Conservation (phyloP, 2,329 filamentous ascomycete genomes). For the Claviceps citrina region DNA sequence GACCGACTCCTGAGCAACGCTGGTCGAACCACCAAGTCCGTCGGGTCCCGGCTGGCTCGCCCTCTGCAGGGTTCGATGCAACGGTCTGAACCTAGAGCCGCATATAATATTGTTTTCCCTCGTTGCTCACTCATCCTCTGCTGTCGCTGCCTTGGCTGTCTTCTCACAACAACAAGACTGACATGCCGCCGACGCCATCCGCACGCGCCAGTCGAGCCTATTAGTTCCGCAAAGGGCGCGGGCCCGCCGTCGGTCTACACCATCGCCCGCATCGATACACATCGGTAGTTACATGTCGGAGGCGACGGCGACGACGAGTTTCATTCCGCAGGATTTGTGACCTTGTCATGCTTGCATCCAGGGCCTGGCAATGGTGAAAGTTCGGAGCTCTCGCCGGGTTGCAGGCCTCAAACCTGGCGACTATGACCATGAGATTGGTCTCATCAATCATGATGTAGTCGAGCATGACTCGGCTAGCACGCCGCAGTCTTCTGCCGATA, state of each 20-base stretch:
- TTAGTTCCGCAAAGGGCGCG: no score
- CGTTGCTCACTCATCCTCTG: no score
- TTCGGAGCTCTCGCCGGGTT: slow-evolving; percentile 39
- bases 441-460: slow-evolving; percentile 40
- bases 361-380: slow-evolving; percentile 17
- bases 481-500: slow-evolving; percentile 1
- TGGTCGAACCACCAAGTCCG: no score
- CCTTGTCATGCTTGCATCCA: slow-evolving; percentile 10
- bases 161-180: no score
- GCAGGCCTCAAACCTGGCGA: slow-evolving; percentile 41
- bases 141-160: no score
- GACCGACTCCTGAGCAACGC: no score
- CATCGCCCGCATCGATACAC: not conserved
- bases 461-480: slow-evolving; percentile 11
- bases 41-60: no score
- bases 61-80: no score
- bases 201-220: no score
- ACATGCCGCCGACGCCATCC: no score
- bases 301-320: not conserved
- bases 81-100: no score
- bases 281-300: not conserved
- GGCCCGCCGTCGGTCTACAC: not conserved
- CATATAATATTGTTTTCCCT: no score
- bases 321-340: not conserved
- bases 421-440: slow-evolving; percentile 55